phyloP scores from a whole-genome alignment of 257 asterid genomes.

The Capsicum baccatum region DNA sequence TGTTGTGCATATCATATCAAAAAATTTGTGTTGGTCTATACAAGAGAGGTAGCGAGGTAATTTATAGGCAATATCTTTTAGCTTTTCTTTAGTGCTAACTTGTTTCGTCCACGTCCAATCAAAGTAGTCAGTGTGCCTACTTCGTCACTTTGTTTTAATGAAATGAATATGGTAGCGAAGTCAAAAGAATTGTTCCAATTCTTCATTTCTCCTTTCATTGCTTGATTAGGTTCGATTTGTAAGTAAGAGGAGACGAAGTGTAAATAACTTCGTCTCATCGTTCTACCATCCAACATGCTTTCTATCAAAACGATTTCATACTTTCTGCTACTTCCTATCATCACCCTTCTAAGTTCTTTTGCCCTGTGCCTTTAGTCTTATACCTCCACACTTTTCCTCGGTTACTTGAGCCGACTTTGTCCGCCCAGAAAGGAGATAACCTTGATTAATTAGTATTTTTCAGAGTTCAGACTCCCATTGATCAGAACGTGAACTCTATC shows the following conservation, averaged over 20 bases:
- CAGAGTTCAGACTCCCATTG: not conserved
- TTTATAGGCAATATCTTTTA: not conserved
- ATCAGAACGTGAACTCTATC: not conserved
- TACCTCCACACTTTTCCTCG: too few species aligned
- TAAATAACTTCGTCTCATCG: not conserved
- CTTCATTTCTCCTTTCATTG: not conserved
- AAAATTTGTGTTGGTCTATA: not conserved
- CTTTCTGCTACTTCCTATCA: not conserved
- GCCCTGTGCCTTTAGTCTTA: too few species aligned
- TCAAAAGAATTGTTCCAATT: not conserved
- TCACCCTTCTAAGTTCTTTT: too few species aligned
- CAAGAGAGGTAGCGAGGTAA: not conserved
- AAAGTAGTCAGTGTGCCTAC: not conserved
- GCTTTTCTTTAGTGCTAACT: not conserved
- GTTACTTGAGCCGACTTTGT: too few species aligned
- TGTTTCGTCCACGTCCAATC: not conserved
- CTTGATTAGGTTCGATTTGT: constrained; percentile 2
- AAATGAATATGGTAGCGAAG: not conserved
- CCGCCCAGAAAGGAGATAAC: not conserved
- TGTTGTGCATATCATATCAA: not conserved
- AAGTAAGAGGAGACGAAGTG: not conserved
- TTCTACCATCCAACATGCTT: not conserved
- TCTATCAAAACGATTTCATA: not conserved
- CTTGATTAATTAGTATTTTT: not conserved
- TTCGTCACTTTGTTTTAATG: not conserved